Evolutionary conservation across 352 stramenopile genomes (phyloP), one percentile per base, ranked within the genome.

Genomic region (Globisporangium parvum): DNA sequence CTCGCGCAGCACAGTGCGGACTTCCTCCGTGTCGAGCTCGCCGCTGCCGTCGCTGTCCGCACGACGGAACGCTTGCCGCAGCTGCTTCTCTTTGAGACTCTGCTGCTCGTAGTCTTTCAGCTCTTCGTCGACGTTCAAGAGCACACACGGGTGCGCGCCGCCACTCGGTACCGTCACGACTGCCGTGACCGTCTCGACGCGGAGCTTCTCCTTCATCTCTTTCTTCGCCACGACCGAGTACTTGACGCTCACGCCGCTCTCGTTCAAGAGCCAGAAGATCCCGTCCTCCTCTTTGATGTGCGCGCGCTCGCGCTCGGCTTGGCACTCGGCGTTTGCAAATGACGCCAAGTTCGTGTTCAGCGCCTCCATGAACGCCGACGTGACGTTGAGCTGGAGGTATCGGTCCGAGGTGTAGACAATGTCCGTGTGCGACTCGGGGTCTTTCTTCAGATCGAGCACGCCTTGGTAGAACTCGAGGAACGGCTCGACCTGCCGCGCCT

Each of bases 331-430:
- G 41, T 86, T 80, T 3, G 77, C 87, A 35, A 95, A 95, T 17
- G 70, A 70, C 11, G 75, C 68, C 47, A 83, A 26, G 20, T 74
- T 92, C 1, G 72, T 65, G 44, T 93, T 92, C 14, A 95, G 56
- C 3, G 83, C 70, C 55, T 89, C 71, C 78, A 95, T 91, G 50
- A 95, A 91, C 21, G 76, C 79, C 17, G 71, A 77, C 11, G 85
- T 93, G n/a, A 93, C 49, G 55, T 95, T 93, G 51, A 95, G 49
- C 53, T 95, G 83, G 42, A 95, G 81, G 55, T 95, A 93, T 10
- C 77, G 74, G 45, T 94, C 84, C 15, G 85, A 93, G 31, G 80
- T 75, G 54, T 88, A 90, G 15, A 88, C 70, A 54, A 91, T 72
- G 45, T 89, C 71, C 37, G 85, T 55, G 21, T 84, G 75, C 28